These are phyloP conservation scores for Linnemannia exigua DNA, from an alignment of 192 early-diverging fungal species.

Conservation along the genomic window DNA sequence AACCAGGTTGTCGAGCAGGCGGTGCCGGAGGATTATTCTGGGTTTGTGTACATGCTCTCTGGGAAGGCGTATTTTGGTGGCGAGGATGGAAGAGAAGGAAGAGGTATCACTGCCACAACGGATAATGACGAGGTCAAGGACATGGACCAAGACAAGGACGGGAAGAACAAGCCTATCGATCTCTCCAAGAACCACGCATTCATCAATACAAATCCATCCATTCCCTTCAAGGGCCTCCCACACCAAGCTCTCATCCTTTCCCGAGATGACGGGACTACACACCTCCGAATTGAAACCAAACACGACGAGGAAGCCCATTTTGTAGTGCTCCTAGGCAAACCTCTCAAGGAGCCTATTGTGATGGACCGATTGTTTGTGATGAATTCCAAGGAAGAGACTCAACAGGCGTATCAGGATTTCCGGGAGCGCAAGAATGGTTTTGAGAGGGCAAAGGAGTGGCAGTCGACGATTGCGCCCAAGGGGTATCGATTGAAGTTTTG, in stretches of 20 bases:
- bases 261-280: background rate
- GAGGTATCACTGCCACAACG: conserved; percentile 49
- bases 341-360: conserved; percentile 70
- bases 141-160: conserved; percentile 53
- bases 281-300: conserved; percentile 14
- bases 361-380: conserved; percentile 79
- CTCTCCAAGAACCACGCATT: conserved; percentile 34
- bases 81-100: too few species aligned
- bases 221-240: conserved; percentile 55
- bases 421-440: conserved; percentile 75
- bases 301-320: conserved; percentile 38
- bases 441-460: conserved; percentile 72
- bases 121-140: conserved; percentile 60
- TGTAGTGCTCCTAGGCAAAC: conserved; percentile 26
- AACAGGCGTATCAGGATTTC: conserved; percentile 70
- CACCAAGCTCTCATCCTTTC: conserved; percentile 51
- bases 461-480: conserved; percentile 57
- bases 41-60: conserved; percentile 74
- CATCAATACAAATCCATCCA: conserved; percentile 33
- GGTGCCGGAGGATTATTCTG: conserved; percentile 68
- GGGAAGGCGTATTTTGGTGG: conserved; percentile 68
- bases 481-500: conserved; percentile 48
- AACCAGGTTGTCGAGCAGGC: conserved; percentile 66
- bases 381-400: conserved; percentile 65
- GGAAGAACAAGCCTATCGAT: conserved; percentile 20